Evolutionary conservation across 2,329 filamentous ascomycete genomes (phyloP), one percentile per base, ranked within the genome.

Genomic region (Truncatella angustata): DNA sequence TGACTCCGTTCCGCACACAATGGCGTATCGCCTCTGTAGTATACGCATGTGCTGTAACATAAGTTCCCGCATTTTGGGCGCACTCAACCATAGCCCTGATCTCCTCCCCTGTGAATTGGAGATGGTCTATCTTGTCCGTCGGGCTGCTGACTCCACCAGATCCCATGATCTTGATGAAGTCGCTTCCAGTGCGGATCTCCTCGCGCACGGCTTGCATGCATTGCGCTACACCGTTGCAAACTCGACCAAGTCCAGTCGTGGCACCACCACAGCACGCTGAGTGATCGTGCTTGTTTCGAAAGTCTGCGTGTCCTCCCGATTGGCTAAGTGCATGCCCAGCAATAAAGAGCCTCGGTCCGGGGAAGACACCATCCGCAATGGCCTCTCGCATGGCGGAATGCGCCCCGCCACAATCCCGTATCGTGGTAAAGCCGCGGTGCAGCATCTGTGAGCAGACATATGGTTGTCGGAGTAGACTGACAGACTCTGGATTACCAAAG

Each of bases 81-180:
- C 74, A 73, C 18, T 68, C 71, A 1, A 71, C 70, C 44, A 82
- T 79, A 3, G 79, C 77, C 20, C 66, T 64, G 50, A 83, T 76
- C 64, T 82, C 80, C 24, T 73, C 73, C 1, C 69, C 63, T 1
- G 77, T 77, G 62, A 81, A 83, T 60, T 83, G 79, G 12, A 78
- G 60, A 56, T 75, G 72, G 4, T 76, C 71, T 23, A 82, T 66
- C 34, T 67, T 67, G 57, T 82, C 79, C 0, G 76, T 79, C 1
- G 76, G 77, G 35, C 70, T 76, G 2, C 74, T 70, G 4, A 82
- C 78, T 7, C 80, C 79, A 1, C 80, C 79, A 1, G 71, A 72
- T 3, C 71, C 69, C 78, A 82, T 81, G 56, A 83, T 78, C 63
- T 82, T 83, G 63, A 83, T 73, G 56, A 82, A 81, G 58, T 82